Base-by-base conservation (phyloP, 2,329 filamentous ascomycete species). In the Elsinoe necatrix region DNA sequence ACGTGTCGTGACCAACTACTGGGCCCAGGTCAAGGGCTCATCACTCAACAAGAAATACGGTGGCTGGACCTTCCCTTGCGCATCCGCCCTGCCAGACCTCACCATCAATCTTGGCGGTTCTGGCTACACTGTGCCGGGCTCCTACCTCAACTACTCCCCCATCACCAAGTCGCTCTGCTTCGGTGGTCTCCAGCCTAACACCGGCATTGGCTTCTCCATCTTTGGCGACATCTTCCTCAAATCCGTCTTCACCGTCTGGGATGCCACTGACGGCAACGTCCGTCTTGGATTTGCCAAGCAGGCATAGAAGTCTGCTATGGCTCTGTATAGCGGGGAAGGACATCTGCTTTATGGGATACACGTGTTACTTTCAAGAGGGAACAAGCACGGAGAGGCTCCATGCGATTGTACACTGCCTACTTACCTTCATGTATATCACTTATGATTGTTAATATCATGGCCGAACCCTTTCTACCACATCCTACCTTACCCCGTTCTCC, bases 171-270 rank as follows among this genome's bases (percentile, higher is more conserved):
- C 73, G 37, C 79, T 74, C 57, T 86, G 83, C 73, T 86, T 84
- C 62, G 83, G 83, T 60, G 83, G 82, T 63, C 69, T 86, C 23
- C 83, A 86, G 74, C 76, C 70, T 60, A 73, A 77, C 61, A 64
- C 68, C 0, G 77, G 74, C 18, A 67, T 83, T 42, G 75, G 75
- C 3, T 76, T 82, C 59, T 80, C 77, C 57, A 87, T 91, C 65
- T 78, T 89, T 52, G 87, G 87, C 4, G 86, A 89, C 58, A 77
- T 87, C 57, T 88, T 89, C 72, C 77, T 91, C 62, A 91, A 91
- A 78, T 80, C 81, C 55, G 75, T 86, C 61, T 88, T 86, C 66
- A 80, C 85, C 18, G 80, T 87, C 43, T 88, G 87, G 67, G 83
- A 56, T 12, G 20, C 37, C 14, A 58, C 57, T 16, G 41, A 50